A percentile compares a stretch with the other conserved stretches of the same genome.
phyloP scores from a whole-genome alignment of 148 eudicot species.

The Dianthus caryophyllus region DNA sequence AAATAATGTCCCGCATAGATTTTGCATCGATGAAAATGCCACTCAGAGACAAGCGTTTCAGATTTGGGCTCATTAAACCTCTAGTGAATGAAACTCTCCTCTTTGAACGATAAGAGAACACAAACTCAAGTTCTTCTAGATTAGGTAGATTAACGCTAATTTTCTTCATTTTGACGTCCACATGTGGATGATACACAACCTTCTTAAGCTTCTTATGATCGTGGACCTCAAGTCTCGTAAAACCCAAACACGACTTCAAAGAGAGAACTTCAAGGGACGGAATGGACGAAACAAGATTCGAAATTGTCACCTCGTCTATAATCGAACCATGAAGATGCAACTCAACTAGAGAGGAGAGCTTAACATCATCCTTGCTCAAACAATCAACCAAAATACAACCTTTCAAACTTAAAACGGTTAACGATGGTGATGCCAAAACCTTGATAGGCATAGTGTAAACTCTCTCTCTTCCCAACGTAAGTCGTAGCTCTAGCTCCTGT shows the following conservation, averaged over 20 bases:
- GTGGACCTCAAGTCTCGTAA: constrained; percentile 8
- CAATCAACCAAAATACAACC: constrained; percentile 8
- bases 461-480: constrained; percentile 19
- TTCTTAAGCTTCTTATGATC: constrained; percentile 23
- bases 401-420: constrained; percentile 16
- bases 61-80: constrained; percentile 13
- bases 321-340: constrained; percentile 17
- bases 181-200: constrained; percentile 14
- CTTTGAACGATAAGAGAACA: neutral
- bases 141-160: constrained; percentile 10
- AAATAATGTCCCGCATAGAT: constrained; percentile 1
- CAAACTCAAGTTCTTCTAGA: constrained; percentile 19
- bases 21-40: constrained; percentile 11
- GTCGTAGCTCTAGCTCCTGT: constrained; percentile 16
- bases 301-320: constrained; percentile 15
- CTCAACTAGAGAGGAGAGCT: constrained; percentile 14
- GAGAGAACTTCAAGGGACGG: constrained; percentile 16
- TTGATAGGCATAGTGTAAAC: constrained; percentile 12
- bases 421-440: constrained; percentile 16
- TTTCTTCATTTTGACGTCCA: neutral
- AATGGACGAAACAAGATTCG: constrained; percentile 11
- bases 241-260: constrained; percentile 18
- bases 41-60: constrained; percentile 20
- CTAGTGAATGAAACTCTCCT: constrained; percentile 2
- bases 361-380: constrained; percentile 2